These are phyloP conservation scores for Raphanus sativus DNA, from an alignment of 345 rosid species.

Conservation along the genomic window DNA sequence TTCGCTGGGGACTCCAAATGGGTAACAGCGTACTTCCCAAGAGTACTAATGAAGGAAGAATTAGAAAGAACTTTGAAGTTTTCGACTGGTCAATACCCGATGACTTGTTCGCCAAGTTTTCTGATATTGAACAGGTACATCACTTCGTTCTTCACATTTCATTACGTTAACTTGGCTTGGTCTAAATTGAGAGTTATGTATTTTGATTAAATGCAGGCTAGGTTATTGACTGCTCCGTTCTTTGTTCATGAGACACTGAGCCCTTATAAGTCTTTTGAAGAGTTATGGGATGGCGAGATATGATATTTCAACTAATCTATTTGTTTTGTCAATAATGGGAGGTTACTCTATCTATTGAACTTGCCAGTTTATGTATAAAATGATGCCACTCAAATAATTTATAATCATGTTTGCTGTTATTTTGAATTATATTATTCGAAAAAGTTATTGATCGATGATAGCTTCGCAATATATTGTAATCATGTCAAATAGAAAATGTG, in stretches of 20 bases:
- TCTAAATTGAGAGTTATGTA: neutral
- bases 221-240: slow-evolving; percentile 44
- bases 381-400: neutral
- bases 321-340: neutral
- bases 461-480: neutral
- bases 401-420: neutral
- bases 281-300: slow-evolving; percentile 86
- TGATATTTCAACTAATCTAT: slow-evolving; percentile 25
- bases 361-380: neutral
- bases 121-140: slow-evolving; percentile 59
- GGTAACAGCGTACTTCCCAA: slow-evolving; percentile 89
- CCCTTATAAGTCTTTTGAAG: slow-evolving; percentile 58
- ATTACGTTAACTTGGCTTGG: neutral
- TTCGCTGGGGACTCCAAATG: slow-evolving; percentile 88
- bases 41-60: slow-evolving; percentile 63
- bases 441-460: neutral
- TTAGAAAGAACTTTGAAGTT: slow-evolving; percentile 68
- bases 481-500: neutral
- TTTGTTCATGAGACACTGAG: slow-evolving; percentile 59
- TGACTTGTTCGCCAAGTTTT: slow-evolving; percentile 57
- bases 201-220: slow-evolving; percentile 47
- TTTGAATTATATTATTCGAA: neutral
- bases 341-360: neutral
- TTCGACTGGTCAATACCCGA: slow-evolving; percentile 81
- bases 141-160: neutral